phyloP scores from a whole-genome alignment of 768 basidiomycete species.

The Tricholoma terreum region DNA sequence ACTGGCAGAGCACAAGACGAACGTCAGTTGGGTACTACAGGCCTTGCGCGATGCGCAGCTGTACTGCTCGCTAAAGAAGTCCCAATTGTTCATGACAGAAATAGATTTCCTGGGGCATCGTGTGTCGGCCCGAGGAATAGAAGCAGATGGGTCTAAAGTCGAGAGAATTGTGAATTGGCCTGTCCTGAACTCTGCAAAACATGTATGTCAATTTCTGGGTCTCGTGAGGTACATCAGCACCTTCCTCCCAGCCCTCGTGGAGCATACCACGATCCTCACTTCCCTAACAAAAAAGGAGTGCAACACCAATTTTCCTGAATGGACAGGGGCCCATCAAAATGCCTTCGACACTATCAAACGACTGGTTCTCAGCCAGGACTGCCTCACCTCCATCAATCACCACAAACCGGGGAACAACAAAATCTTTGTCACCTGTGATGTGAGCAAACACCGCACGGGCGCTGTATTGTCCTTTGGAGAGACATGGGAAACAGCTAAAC shows the following conservation, averaged over 20 bases:
- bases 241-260: background rate
- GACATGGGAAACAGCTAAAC: background rate
- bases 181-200: background rate
- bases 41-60: background rate
- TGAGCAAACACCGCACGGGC: background rate
- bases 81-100: background rate
- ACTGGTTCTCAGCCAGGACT: background rate
- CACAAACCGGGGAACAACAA: background rate
- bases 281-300: background rate
- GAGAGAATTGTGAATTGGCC: no score
- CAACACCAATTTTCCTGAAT: background rate
- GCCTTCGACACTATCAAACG: background rate
- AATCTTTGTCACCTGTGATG: background rate
- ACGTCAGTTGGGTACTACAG: background rate
- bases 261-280: background rate
- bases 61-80: background rate
- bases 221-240: background rate
- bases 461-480: background rate
- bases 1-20: background rate
- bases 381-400: background rate
- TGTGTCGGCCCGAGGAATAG: no score
- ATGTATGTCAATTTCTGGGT: background rate
- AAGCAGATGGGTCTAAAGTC: no score
- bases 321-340: background rate
- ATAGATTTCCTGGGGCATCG: background rate